Conservation (phyloP, 176 grass and related monocot species). For the Calamus simplicifolius region DNA sequence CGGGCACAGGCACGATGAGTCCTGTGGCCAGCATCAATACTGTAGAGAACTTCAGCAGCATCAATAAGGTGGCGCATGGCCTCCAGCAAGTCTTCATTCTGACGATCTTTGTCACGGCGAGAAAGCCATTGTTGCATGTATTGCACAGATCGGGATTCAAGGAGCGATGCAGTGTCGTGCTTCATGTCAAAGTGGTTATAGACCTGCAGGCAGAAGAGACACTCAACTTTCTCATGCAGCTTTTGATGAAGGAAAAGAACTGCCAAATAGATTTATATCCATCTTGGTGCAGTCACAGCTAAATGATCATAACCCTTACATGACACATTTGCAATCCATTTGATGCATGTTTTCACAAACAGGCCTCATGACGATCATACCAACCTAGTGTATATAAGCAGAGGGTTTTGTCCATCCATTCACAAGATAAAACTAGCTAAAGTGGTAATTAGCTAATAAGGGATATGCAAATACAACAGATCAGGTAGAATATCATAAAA, state of each 20-base stretch:
- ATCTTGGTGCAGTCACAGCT: too few species aligned
- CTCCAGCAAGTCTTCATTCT: constrained; percentile 66
- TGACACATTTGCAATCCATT: too few species aligned
- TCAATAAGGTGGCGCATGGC: constrained; percentile 83
- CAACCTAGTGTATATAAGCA: too few species aligned
- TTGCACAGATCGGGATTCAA: constrained; percentile 65
- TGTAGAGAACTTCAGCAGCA: constrained; percentile 75
- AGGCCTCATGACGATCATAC: too few species aligned
- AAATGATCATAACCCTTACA: too few species aligned
- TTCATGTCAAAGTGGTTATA: constrained; percentile 97
- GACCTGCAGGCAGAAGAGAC: constrained; percentile 38
- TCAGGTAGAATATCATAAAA: too few species aligned
- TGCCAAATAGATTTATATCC: background rate
- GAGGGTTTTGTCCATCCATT: too few species aligned
- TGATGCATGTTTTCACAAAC: too few species aligned
- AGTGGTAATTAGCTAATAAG: too few species aligned
- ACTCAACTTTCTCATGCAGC: too few species aligned
- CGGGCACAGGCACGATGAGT: constrained; percentile 70
- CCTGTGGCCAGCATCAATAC: constrained; percentile 76
- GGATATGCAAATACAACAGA: too few species aligned
- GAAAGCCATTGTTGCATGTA: constrained; percentile 70
- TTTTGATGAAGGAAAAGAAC: constrained; percentile 1
- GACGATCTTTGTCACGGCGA: constrained; percentile 55
- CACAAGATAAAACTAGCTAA: too few species aligned
- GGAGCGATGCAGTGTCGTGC: constrained; percentile 78